phyloP scores from a whole-genome alignment of 163 green algal species.

The Chlorella variabilis region DNA sequence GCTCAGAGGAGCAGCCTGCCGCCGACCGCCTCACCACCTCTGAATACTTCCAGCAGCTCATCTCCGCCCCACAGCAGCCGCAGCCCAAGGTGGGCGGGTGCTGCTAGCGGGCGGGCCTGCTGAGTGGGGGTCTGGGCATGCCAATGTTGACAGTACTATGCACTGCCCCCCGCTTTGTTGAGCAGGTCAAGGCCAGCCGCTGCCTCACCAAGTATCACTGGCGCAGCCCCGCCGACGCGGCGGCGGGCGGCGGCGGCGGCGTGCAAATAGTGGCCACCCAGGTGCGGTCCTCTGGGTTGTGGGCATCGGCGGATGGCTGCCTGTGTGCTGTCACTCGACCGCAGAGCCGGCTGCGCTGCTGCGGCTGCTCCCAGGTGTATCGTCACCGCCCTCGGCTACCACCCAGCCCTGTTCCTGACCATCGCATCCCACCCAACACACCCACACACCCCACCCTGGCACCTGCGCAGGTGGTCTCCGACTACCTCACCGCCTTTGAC shows the following conservation, averaged over 20 bases:
- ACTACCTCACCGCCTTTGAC: conserved; percentile 85
- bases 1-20: conserved; percentile 50
- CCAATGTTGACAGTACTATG: too few relatives aligned
- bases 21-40: conserved; percentile 77
- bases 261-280: conserved; percentile 83
- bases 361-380: conserved; percentile 27
- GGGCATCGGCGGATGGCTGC: too few relatives aligned
- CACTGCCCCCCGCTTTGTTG: too few relatives aligned
- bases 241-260: conserved; percentile 39
- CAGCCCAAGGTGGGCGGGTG: conserved; percentile 38
- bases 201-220: conserved; percentile 92
- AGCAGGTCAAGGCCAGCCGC: conserved; percentile 81
- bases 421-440: too few relatives aligned
- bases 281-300: too few relatives aligned
- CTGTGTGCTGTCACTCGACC: too few relatives aligned
- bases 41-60: conserved; percentile 80
- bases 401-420: not conserved
- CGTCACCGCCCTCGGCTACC: not conserved
- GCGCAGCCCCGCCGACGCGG: conserved; percentile 44
- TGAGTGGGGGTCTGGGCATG: too few relatives aligned
- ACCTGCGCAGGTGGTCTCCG: conserved; percentile 74
- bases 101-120: too few relatives aligned
- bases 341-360: too few relatives aligned
- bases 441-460: too few relatives aligned
- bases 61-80: conserved; percentile 26